Evolutionary conservation across 305 asterid genomes (phyloP), one percentile per base, ranked within the genome.

Genomic region (Caryopteris hybrid): DNA sequence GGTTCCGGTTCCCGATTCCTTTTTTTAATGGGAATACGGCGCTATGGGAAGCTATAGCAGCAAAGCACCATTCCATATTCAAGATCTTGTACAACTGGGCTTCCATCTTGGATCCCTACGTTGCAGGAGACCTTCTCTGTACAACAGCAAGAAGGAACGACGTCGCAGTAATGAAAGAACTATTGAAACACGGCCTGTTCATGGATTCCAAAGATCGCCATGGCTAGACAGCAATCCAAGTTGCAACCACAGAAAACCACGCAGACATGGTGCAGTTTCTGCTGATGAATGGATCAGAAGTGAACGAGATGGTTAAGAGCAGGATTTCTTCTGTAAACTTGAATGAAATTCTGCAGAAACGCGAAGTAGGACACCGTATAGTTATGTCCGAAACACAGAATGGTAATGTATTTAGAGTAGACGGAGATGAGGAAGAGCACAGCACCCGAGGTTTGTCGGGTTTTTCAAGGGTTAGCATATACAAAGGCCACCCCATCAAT

Each of bases 111-210:
- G 91, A 93, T 58, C 90, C 92, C 60, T 76, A 79, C 55, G 52
- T 91, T 3, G 88, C 92, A 0, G 98, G 96, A 9, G 96, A 90
- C 61, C 97, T 93, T 25, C 76, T 93, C 43, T 88, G 92, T 85
- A 75, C 67, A 17, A 88, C 97, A 4, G 96, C 96, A 68, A 76
- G 58, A 33, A 72, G 76, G 66, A 82, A 86, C 38, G 95, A 90
- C 73, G 8, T 72, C 3, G 31, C 70, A 2, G 74, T 75, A 27
- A 82, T 87, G 87, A 84, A 82, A 23, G 92, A 85, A 46, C 89
- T 90, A 3, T 46, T 90, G 60, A 88, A 79, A 48, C 89, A 88
- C 10, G 96, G 98, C 23, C 75, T 93, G 13, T 83, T 72, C 43
- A 84, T 88, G 13, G 95, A 90, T 57, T 84, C 94, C 6, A 86